Evolutionary conservation across 371 early-diverging fungal genomes (phyloP), one percentile per base, ranked within the genome.

Genomic region (Mucor plumbeus): DNA sequence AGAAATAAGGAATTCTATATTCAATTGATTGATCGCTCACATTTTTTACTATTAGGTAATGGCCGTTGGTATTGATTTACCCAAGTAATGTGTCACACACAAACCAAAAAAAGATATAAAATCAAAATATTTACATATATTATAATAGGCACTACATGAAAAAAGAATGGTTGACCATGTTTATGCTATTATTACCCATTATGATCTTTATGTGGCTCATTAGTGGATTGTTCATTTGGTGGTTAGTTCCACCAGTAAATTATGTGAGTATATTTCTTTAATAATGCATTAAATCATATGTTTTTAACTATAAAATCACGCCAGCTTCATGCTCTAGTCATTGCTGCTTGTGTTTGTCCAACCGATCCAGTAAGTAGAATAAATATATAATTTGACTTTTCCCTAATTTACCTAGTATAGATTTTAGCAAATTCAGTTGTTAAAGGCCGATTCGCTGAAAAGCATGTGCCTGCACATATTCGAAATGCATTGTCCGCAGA

Each of bases 381-480:
- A 34, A 0, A 14, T 4, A 26, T 26, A 26, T 26, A 26, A 26
- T 0, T 7, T 17, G 36, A 0, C 15, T 10, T 9, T 7, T 14
- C 19, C 7, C 15, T 60, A 26, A 35, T 11, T 8, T 26, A 34
- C 8, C 17, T 3, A 17, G 64, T 35, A 40, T 57, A 87, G 87
- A 83, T 99, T 31, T 78, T 99, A 55, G 95, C 98, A 55, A 96
- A 95, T 83, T 92, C 95, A 13, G 94, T 99, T 3, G 91, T 99
- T 19, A 95, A 95, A 74, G 99, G 99, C n/a, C 86, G 91, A 62
- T 98, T 97, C 85, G 98, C 99, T 8, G 96, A 95, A 70, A 89
- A 90, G 63, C 91, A 97, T 72, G 93, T 99, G 11, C 95, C 98
- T 0, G 78, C 87, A 40, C 83, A 92, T 59, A 85, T 99, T n/a